Percentiles rank a stretch among this genome's conserved stretches.
Evolutionary conservation across 441 rosid species (phyloP).

Genomic region (Populus tomentosa): DNA sequence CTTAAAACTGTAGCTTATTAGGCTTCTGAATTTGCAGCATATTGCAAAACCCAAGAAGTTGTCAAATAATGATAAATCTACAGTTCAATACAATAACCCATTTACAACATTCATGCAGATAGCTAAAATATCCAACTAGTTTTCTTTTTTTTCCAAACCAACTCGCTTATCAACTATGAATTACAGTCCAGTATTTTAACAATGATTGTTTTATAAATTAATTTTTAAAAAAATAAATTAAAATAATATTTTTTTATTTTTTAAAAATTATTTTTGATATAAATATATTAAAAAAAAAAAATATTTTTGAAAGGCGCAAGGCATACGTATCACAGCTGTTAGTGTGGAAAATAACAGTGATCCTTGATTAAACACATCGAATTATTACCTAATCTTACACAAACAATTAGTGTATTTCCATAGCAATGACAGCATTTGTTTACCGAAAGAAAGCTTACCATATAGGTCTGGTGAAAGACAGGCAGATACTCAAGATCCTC

Average conservation of each 20-base stretch:
- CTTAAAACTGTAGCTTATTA: not conserved
- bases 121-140: not conserved
- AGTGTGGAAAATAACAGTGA: not conserved
- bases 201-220: no score
- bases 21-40: not conserved
- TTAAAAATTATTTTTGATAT: no score
- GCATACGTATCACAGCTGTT: not conserved
- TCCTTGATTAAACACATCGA: not conserved
- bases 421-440: not conserved
- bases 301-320: not conserved
- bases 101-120: no score
- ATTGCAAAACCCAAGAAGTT: not conserved
- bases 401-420: not conserved
- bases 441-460: constrained; percentile 29
- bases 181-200: no score
- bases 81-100: not conserved
- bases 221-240: no score
- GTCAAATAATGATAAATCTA: not conserved
- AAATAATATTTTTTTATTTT: no score
- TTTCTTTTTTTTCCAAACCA: not conserved
- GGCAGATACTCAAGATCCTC: constrained; percentile 76
- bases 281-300: no score
- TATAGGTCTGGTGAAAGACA: constrained; percentile 70
- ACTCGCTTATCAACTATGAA: not conserved
- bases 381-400: not conserved